Evolutionary conservation across 164 flowering plant species (phyloP).

Genomic region (Piper longum): DNA sequence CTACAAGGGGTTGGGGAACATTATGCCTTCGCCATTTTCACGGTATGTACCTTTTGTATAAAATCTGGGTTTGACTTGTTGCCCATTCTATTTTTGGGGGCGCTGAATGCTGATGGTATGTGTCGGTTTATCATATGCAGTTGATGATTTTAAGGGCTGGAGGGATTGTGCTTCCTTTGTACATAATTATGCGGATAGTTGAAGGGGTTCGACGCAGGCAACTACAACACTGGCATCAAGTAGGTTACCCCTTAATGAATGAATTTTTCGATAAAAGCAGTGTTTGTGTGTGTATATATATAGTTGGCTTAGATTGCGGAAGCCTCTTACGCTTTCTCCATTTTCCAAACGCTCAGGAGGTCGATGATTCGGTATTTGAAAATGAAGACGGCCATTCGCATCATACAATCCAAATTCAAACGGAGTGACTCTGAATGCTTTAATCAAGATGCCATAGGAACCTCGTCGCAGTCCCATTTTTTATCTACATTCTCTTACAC

Average conservation of each 20-base stretch:
- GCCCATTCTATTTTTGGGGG: background rate
- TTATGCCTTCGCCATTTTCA: slow-evolving; percentile 52
- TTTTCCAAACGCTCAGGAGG: background rate
- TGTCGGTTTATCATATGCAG: background rate
- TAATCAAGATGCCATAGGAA: too few relatives aligned
- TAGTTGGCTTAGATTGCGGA: background rate
- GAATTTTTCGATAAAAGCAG: background rate
- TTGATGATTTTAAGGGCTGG: slow-evolving; percentile 26
- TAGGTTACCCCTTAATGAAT: background rate
- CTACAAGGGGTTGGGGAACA: slow-evolving; percentile 27
- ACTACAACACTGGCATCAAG: slow-evolving; percentile 15
- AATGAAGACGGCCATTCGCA: background rate
- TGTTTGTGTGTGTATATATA: background rate
- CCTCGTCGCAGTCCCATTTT: too few relatives aligned
- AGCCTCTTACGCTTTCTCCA: background rate
- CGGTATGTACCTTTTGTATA: slow-evolving; percentile 26
- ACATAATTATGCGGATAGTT: slow-evolving; percentile 25
- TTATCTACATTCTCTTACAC: too few relatives aligned
- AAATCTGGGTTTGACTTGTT: background rate
- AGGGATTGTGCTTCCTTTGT: slow-evolving; percentile 58
- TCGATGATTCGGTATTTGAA: background rate
- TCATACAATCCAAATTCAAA: background rate
- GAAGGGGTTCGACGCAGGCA: slow-evolving; percentile 34
- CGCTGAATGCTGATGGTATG: background rate
- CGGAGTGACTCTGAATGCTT: background rate